Conservation (phyloP, 2,329 filamentous ascomycete genomes). For the Bipolaris victoriae region DNA sequence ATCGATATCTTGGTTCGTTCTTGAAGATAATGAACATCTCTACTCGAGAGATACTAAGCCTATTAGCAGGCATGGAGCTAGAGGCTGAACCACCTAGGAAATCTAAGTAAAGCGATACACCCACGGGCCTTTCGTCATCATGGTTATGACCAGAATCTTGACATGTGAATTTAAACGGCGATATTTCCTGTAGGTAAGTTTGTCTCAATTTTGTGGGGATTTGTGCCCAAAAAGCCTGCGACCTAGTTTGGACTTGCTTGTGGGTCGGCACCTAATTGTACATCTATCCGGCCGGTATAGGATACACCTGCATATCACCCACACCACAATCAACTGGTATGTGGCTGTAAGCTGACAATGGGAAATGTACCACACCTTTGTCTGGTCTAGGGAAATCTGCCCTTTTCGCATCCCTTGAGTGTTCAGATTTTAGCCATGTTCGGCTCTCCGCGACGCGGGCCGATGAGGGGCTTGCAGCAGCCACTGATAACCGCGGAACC, state of each 20-base stretch:
- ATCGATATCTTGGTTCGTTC: neutral
- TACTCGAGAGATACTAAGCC: neutral
- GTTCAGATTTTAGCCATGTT: neutral
- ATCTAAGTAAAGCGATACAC: neutral
- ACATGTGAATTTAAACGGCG: neutral
- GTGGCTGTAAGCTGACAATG: neutral
- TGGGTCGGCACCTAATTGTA: neutral
- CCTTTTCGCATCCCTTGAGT: conserved; percentile 38
- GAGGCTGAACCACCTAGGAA: neutral
- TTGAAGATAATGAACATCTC: neutral
- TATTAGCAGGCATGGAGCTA: neutral
- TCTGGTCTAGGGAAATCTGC: neutral
- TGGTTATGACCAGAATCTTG: neutral
- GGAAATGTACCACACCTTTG: neutral
- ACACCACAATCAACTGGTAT: neutral
- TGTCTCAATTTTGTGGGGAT: neutral
- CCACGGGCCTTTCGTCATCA: neutral
- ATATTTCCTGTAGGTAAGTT: neutral
- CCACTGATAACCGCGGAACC: neutral
- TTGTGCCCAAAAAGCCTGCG: neutral
- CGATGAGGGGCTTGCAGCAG: neutral
- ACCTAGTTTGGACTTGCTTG: neutral
- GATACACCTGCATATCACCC: neutral
- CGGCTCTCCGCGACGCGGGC: conserved; percentile 17
- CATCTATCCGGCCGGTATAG: neutral